phyloP scores from a whole-genome alignment of 768 basidiomycete species.

The Crassisporium funariophilum region DNA sequence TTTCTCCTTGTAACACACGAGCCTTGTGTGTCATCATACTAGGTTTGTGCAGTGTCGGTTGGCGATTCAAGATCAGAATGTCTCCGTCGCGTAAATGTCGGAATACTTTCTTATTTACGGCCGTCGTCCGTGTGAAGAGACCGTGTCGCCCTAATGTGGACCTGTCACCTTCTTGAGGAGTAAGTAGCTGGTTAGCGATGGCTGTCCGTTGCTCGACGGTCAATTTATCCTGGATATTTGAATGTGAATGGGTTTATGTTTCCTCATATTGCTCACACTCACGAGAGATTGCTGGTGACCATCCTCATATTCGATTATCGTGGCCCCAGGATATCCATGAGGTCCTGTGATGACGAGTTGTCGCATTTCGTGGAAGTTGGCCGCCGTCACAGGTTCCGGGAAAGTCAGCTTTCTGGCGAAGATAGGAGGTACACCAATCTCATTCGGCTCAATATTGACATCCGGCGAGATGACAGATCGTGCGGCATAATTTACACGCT shows the following conservation, averaged over 20 bases:
- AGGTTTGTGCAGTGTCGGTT: conserved; percentile 98
- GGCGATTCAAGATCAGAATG: conserved; percentile 92
- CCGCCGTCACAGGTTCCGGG: conserved; percentile 93
- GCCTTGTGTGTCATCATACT: conserved; percentile 99
- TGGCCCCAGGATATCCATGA: conserved; percentile 87
- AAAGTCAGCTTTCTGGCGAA: conserved; percentile 97
- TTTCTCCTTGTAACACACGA: conserved; percentile 89
- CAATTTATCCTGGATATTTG: conserved; percentile 67
- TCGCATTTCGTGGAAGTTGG: conserved; percentile 86
- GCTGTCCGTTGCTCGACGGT: conserved; percentile 90
- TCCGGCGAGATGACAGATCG: conserved; percentile 99
- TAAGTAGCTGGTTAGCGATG: conserved; percentile 92
- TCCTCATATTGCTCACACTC: conserved; percentile 18
- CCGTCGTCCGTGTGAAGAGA: conserved; percentile 73
- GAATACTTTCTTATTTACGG: conserved; percentile 96
- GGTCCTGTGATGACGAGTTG: conserved; percentile 92
- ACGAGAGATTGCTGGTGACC: conserved; percentile 86
- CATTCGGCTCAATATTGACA: conserved; percentile 98
- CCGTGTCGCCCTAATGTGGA: conserved; percentile 48
- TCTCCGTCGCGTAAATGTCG: conserved; percentile 94
- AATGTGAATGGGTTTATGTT: neutral
- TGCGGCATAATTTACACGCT: conserved; percentile 98
- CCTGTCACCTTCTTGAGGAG: conserved; percentile 79
- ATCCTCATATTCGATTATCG: conserved; percentile 94
- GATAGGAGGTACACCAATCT: conserved; percentile 97